Evolutionary conservation across 257 asterid species (phyloP).

Genomic region (Plantago ovata): DNA sequence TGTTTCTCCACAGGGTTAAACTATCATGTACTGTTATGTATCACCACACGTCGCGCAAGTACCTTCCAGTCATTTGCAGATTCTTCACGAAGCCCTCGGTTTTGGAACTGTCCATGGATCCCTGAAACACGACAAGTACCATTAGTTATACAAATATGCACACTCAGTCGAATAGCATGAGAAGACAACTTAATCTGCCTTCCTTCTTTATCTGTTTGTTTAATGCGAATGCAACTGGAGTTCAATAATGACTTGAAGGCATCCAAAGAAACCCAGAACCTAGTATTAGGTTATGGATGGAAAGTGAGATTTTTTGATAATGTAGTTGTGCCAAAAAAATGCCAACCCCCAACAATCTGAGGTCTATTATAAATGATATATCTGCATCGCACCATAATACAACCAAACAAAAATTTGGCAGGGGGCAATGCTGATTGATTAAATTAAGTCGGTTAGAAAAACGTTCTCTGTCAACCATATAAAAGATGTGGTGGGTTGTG

Average conservation of each 20-base stretch:
- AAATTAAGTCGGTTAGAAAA: neutral
- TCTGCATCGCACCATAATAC: neutral
- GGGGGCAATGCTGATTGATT: slow-evolving; percentile 4
- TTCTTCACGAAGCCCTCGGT: slow-evolving; percentile 64
- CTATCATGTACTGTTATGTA: neutral
- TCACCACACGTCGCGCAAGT: slow-evolving; percentile 62
- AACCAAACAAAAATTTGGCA: slow-evolving; percentile 5
- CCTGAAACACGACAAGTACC: slow-evolving; percentile 25
- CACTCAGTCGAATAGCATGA: too few relatives aligned
- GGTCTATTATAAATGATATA: neutral
- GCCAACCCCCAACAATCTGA: slow-evolving; percentile 3
- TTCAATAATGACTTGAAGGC: too few relatives aligned
- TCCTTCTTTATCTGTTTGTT: too few relatives aligned
- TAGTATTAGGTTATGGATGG: neutral
- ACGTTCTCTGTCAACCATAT: slow-evolving; percentile 3
- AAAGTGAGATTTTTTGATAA: neutral
- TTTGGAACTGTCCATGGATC: slow-evolving; percentile 55
- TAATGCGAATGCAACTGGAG: too few relatives aligned
- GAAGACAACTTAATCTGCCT: too few relatives aligned
- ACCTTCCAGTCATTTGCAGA: slow-evolving; percentile 53
- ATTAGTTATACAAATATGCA: too few relatives aligned
- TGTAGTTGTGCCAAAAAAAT: neutral
- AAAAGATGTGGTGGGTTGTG: slow-evolving; percentile 15
- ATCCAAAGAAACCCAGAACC: too few relatives aligned
- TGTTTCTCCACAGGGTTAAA: slow-evolving; percentile 1